A percentile compares a stretch with the other conserved stretches of the same genome.
Conservation (phyloP, 176 grass and related monocot species). For the Carex littledalei region DNA sequence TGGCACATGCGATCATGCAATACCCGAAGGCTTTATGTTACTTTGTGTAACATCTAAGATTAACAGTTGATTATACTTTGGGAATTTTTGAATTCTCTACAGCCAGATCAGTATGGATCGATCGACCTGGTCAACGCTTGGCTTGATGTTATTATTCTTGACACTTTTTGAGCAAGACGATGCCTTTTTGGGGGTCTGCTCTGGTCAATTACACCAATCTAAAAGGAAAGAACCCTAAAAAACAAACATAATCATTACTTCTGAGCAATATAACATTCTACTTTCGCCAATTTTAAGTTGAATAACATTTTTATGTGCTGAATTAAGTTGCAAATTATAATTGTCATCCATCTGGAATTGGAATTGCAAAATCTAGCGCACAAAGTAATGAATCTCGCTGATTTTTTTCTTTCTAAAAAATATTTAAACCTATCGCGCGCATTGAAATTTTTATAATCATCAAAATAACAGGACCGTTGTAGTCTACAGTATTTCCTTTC, state of each 20-base stretch:
- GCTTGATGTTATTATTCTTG: background rate
- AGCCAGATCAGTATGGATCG: background rate
- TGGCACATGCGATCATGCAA: slow-evolving; percentile 1
- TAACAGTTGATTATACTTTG: background rate
- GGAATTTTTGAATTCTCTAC: background rate
- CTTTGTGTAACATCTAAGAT: slow-evolving; percentile 1
- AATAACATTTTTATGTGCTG: background rate
- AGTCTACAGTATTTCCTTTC: too few relatives aligned
- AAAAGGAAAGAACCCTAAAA: background rate
- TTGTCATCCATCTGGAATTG: background rate
- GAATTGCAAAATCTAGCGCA: too few relatives aligned
- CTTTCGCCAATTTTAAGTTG: background rate
- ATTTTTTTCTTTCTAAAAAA: too few relatives aligned
- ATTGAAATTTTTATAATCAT: too few relatives aligned
- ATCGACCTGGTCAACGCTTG: background rate
- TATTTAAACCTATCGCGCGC: too few relatives aligned
- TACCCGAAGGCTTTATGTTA: background rate
- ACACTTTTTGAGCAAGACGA: background rate
- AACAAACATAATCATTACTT: background rate
- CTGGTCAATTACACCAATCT: background rate
- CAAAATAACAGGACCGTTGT: too few relatives aligned
- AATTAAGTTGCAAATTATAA: background rate
- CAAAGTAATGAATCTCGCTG: too few relatives aligned
- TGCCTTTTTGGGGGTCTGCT: background rate
- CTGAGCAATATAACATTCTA: background rate